These are phyloP conservation scores for Herpotrichia juniperi DNA, from an alignment of 2,329 filamentous ascomycete species.

Conservation along the genomic window DNA sequence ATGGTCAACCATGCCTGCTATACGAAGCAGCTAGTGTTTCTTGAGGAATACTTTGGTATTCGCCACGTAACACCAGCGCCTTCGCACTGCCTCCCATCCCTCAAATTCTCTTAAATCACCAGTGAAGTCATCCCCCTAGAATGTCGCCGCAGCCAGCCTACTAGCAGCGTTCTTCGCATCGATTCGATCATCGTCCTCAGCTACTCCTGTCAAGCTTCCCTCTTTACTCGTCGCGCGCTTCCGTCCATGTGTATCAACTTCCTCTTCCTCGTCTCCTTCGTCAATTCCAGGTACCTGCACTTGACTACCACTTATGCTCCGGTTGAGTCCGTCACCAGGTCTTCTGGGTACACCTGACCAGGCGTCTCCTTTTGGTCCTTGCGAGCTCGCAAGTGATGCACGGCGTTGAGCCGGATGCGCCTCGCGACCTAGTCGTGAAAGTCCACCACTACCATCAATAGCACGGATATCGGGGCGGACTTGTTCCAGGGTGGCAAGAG, in stretches of 20 bases:
- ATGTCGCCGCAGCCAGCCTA: conserved; percentile 90
- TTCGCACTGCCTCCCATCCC: too few relatives aligned
- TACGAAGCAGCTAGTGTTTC: too few relatives aligned
- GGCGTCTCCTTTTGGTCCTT: conserved; percentile 96
- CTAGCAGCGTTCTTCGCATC: conserved; percentile 96
- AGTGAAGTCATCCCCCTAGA: conserved; percentile 57
- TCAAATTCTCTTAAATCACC: not conserved
- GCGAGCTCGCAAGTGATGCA: conserved; percentile 79
- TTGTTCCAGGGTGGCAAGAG: conserved; percentile 88
- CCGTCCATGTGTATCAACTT: conserved; percentile 51
- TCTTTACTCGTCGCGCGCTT: conserved; percentile 56
- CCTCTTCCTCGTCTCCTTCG: conserved; percentile 54
- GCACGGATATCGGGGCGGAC: conserved; percentile 91
- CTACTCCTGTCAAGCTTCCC: conserved; percentile 63
- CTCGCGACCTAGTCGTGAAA: conserved; percentile 88
- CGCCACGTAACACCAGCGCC: too few relatives aligned
- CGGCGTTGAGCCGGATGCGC: conserved; percentile 78
- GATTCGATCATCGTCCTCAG: conserved; percentile 88
- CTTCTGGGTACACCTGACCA: conserved; percentile 94
- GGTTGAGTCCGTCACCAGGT: conserved; percentile 72
- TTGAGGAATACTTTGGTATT: too few relatives aligned
- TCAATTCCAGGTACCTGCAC: conserved; percentile 63
- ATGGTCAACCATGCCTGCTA: not conserved
- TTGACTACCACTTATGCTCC: conserved; percentile 77
- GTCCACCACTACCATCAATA: conserved; percentile 88